Percentiles rank a stretch among this genome's conserved stretches.
These are phyloP conservation scores for Arxiozyma telluris DNA, from an alignment of 1,139 yeast species.

Conservation along the genomic window DNA sequence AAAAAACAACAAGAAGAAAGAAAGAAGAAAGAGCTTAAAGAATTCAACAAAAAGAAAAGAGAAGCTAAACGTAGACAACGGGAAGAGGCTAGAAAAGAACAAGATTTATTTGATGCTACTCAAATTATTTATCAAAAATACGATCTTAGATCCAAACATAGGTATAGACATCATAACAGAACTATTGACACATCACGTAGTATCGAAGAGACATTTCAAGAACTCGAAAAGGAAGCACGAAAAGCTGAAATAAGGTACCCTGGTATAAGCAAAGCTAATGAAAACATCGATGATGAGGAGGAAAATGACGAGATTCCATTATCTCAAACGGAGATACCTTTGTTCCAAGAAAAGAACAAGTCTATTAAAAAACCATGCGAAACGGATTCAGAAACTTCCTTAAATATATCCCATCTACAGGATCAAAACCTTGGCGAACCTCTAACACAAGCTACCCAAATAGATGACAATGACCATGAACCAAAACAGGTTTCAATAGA, in stretches of 20 bases:
- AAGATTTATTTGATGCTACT: background rate
- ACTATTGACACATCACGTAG: background rate
- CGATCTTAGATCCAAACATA: background rate
- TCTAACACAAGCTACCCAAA: background rate
- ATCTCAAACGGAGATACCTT: background rate
- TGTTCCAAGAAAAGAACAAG: background rate
- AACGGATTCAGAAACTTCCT: background rate
- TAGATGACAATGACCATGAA: background rate
- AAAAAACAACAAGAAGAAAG: conserved; percentile 6
- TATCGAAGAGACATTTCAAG: conserved; percentile 1
- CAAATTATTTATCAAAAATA: conserved; percentile 2
- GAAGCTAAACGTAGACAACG: background rate
- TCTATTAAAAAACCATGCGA: background rate
- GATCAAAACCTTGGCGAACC: background rate
- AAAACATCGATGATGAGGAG: conserved; percentile 3
- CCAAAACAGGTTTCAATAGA: background rate
- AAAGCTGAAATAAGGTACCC: background rate
- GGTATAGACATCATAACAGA: background rate
- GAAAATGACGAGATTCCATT: conserved; percentile 1
- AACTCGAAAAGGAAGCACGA: background rate
- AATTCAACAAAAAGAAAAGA: background rate
- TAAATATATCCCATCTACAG: background rate
- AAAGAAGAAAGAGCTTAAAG: background rate
- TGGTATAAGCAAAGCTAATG: background rate
- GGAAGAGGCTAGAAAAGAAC: background rate